phyloP scores from a whole-genome alignment of 2,329 filamentous ascomycete species.

The Venturia asperata region DNA sequence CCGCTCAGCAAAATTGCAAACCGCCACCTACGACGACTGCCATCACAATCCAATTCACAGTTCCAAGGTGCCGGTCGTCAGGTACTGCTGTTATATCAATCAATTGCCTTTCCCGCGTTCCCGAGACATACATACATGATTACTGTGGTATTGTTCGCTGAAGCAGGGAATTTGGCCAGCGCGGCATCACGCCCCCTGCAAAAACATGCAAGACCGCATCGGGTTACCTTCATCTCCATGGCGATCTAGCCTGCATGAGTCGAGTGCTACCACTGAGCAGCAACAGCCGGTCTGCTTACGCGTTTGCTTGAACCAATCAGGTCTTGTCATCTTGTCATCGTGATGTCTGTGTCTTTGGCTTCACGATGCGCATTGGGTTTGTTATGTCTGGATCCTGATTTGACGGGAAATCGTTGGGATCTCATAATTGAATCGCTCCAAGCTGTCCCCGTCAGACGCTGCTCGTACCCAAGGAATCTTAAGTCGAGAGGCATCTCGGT shows the following conservation, averaged over 20 bases:
- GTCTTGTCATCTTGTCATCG: neutral
- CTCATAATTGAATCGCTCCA: neutral
- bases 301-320: neutral
- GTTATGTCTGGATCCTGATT: neutral
- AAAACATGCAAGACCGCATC: constrained; percentile 3
- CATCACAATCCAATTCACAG: neutral
- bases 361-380: neutral
- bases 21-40: neutral
- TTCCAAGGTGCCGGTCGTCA: neutral
- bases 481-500: neutral
- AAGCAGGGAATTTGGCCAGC: neutral
- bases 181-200: neutral
- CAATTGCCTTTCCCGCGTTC: neutral
- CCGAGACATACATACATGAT: neutral
- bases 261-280: neutral
- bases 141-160: too few relatives aligned
- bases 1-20: neutral
- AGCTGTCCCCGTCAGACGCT: neutral
- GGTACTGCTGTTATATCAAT: neutral
- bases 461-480: neutral
- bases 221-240: neutral
- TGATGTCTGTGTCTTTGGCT: neutral
- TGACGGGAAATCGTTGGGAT: neutral
- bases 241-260: constrained; percentile 2
- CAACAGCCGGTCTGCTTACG: neutral